Conservation (phyloP, 129 eudicot genomes). For the Gnaphalium uliginosum region DNA sequence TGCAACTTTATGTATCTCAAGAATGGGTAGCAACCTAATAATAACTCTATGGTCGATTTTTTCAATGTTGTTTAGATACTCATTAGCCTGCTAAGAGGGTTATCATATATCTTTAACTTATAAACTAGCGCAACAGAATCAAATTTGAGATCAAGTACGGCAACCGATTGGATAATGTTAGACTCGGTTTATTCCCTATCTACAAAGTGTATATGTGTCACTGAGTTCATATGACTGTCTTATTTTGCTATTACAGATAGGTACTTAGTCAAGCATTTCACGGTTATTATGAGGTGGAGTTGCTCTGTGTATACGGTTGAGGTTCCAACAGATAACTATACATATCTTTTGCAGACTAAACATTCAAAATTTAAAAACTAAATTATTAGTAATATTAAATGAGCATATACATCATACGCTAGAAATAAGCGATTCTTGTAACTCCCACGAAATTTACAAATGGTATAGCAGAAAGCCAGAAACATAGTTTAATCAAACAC, state of each 20-base stretch:
- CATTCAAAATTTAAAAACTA: neutral
- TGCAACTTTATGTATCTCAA: neutral
- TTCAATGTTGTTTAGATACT: constrained; percentile 24
- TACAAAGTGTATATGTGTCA: neutral
- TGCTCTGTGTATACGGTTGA: neutral
- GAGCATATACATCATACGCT: neutral
- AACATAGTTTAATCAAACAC: neutral
- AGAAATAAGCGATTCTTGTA: neutral
- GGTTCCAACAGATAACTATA: neutral
- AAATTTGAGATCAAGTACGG: neutral
- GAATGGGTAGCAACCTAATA: neutral
- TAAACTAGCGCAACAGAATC: constrained; percentile 5
- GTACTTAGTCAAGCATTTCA: no score
- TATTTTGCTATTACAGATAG: no score
- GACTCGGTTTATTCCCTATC: neutral
- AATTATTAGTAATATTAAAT: neutral
- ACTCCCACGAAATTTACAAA: neutral
- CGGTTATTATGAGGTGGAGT: no score
- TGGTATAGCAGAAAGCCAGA: neutral
- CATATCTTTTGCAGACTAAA: neutral
- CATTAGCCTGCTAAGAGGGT: constrained; percentile 3
- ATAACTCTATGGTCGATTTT: constrained; percentile 3
- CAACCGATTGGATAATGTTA: neutral
- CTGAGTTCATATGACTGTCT: no score
- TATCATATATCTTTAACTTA: neutral